Base-by-base conservation (phyloP, 2,329 filamentous ascomycete species). In the Clonostachys rhizophaga region DNA sequence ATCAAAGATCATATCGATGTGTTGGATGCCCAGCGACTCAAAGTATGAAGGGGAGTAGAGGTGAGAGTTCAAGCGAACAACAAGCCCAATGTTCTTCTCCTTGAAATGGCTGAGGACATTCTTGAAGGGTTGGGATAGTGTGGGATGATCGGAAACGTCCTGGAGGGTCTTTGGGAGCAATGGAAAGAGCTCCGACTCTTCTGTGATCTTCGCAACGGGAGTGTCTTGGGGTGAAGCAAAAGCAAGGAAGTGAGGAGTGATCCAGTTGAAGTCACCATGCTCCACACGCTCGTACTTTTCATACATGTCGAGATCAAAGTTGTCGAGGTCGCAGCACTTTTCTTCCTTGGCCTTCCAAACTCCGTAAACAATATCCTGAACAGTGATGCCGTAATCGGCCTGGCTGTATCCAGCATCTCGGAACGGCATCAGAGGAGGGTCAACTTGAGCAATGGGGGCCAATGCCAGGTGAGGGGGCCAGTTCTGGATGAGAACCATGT, bases 241-340 rank as follows among this genome's bases (percentile, higher is more conserved):
- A 18, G 94, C 94, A 45, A 99, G 80, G 71, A 99, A 99, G 61
- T 91, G 77, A 9, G 92, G 91, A 6, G 91, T 95, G 49, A 99
- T 81, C 94, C 94, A 99, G 80, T 99, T 99, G 86, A 99, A 99
- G 71, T 99, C 94, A 53, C 94, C 94, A 75, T 96, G 91, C 65
- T 99, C 94, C 17, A 99, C 94, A 49, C 94, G 82, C 72, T 99
- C 94, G 59, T 83, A 99, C 64, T 82, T 87, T 71, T 99, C 94
- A 65, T 99, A 99, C 81, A 96, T 90, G 70, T 96, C 91, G 17
- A 99, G 79, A 59, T 92, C 91, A 63, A 99, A 99, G 64, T 94
- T 90, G 63, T 95, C 91, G 50, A 99, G 75, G 47, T 89, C 88
- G 62, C 91, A 95, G 59, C 95, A 85, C 43, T 87, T 86, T 68